phyloP scores from a whole-genome alignment of 148 eudicot species.

The Limonium bicolor region DNA sequence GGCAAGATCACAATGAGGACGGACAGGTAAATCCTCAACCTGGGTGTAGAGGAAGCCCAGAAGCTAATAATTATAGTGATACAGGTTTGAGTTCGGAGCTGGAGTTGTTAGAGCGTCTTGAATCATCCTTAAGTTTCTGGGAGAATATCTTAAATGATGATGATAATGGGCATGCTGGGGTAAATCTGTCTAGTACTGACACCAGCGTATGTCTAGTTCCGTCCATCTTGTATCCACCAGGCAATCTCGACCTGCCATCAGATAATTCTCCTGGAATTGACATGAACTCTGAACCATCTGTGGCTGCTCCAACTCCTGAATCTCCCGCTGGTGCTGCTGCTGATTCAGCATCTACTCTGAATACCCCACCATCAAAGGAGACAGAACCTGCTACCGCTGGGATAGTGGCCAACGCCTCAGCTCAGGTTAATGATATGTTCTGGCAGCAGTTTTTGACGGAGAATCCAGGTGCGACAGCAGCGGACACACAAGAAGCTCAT shows the following conservation, averaged over 20 bases:
- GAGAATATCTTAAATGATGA: conserved; percentile 33
- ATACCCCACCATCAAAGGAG: conserved; percentile 19
- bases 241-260: conserved; percentile 26
- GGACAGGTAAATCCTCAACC: conserved; percentile 17
- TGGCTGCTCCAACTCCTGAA: conserved; percentile 5
- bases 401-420: conserved; percentile 3
- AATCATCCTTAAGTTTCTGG: conserved; percentile 51
- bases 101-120: conserved; percentile 40
- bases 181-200: too few species aligned
- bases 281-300: conserved; percentile 48
- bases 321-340: conserved; percentile 11
- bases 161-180: conserved; percentile 2
- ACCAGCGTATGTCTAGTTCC: conserved; percentile 32
- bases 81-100: conserved; percentile 23
- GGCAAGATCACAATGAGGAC: conserved; percentile 25
- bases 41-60: conserved; percentile 24
- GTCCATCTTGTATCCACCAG: conserved; percentile 50
- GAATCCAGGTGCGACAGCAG: conserved; percentile 55
- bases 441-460: conserved; percentile 90
- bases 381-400: conserved; percentile 14
- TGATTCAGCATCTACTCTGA: not conserved
- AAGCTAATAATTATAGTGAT: conserved; percentile 5
- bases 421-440: conserved; percentile 65
- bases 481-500: conserved; percentile 37
- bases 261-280: conserved; percentile 34